Conservation (phyloP, 176 grass and related monocot genomes). For the Triticum turgidum region DNA sequence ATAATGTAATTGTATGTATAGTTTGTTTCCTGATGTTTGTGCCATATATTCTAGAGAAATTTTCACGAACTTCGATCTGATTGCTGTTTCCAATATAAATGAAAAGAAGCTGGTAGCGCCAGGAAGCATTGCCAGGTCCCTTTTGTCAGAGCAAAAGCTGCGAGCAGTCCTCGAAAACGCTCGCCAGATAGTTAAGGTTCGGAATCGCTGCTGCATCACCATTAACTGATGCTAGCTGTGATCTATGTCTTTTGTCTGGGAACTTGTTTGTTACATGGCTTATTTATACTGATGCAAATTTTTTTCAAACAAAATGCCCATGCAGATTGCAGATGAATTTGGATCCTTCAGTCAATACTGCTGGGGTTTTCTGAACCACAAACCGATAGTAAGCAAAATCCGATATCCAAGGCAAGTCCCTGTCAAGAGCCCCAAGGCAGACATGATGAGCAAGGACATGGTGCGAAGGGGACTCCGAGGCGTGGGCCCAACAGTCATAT, state of each 20-base stretch:
- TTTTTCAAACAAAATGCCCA: too few relatives aligned
- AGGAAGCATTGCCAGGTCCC: slow-evolving; percentile 54
- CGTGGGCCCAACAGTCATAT: slow-evolving; percentile 73
- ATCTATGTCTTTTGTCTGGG: neutral
- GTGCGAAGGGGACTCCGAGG: slow-evolving; percentile 74
- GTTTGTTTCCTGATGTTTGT: slow-evolving; percentile 30
- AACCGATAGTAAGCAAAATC: slow-evolving; percentile 62
- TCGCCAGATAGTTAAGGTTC: slow-evolving; percentile 71
- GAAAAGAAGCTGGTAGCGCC: slow-evolving; percentile 68
- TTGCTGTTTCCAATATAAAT: slow-evolving; percentile 65
- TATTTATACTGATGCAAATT: slow-evolving; percentile 39
- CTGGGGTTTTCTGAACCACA: slow-evolving; percentile 93
- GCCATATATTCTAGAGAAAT: slow-evolving; percentile 62
- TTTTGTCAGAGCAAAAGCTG: slow-evolving; percentile 88
- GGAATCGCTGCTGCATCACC: slow-evolving; percentile 1
- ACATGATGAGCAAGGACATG: slow-evolving; percentile 90
- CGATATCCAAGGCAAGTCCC: slow-evolving; percentile 71
- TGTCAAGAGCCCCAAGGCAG: slow-evolving; percentile 88
- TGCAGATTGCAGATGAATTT: slow-evolving; percentile 80
- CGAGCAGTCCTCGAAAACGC: slow-evolving; percentile 77
- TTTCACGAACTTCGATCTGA: slow-evolving; percentile 75
- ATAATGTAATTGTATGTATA: neutral
- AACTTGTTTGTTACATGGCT: slow-evolving; percentile 27
- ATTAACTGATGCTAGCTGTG: neutral
- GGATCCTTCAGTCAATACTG: slow-evolving; percentile 80